Percentiles rank a stretch among this genome's conserved stretches.
Conservation (phyloP, 495 filamentous ascomycete species). For the Tuber umbilicatum region DNA sequence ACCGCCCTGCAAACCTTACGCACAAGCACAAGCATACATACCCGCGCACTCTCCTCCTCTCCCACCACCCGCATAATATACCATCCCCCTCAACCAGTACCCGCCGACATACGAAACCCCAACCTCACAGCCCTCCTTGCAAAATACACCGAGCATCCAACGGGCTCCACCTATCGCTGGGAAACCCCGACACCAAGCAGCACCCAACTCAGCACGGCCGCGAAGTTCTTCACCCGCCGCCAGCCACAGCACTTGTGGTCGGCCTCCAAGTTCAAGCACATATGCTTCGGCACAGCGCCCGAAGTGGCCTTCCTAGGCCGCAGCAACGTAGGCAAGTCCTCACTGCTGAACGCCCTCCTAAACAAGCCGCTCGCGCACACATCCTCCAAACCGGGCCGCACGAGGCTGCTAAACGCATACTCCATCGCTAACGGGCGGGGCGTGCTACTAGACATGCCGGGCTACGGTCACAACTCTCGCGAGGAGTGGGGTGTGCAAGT, state of each 20-base stretch:
- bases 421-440: conserved; percentile 58
- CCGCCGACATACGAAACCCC: neutral
- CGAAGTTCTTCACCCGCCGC: conserved; percentile 58
- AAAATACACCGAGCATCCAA: conserved; percentile 12
- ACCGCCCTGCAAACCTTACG: neutral
- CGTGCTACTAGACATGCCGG: conserved; percentile 81
- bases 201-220: conserved; percentile 52
- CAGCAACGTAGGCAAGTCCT: conserved; percentile 89
- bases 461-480: conserved; percentile 74
- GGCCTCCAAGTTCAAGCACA: conserved; percentile 63
- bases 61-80: neutral
- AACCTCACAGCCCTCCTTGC: conserved; percentile 1
- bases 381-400: conserved; percentile 67
- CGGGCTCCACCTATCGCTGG: conserved; percentile 36
- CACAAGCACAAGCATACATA: neutral
- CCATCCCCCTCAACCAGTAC: neutral
- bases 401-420: conserved; percentile 77
- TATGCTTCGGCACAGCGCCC: conserved; percentile 53
- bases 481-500: conserved; percentile 80
- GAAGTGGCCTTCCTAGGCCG: conserved; percentile 72
- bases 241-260: conserved; percentile 64
- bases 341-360: conserved; percentile 76
- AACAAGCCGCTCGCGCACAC: conserved; percentile 54
- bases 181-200: conserved; percentile 47
- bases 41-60: neutral